These are phyloP conservation scores for Leishmania tarentolae DNA, from an alignment of 208 protist species.

Conservation along the genomic window DNA sequence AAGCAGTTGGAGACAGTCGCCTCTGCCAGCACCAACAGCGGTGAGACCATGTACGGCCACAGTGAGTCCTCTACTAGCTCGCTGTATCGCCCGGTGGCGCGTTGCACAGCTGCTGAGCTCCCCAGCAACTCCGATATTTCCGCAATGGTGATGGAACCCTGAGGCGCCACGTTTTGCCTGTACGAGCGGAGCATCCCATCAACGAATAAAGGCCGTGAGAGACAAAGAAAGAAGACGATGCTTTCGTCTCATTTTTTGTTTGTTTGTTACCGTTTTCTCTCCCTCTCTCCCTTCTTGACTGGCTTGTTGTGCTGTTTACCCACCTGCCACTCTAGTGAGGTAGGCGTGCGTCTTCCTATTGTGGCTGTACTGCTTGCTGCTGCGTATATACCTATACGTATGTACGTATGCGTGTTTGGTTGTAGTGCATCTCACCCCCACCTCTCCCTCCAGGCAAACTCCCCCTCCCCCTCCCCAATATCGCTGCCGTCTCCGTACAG, in stretches of 20 bases:
- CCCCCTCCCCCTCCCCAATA: background rate
- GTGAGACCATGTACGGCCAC: slow-evolving; percentile 24
- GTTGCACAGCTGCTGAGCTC: slow-evolving; percentile 27
- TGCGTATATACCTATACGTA: background rate
- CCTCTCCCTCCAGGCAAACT: background rate
- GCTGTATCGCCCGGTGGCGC: slow-evolving; percentile 9
- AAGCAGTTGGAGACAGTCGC: slow-evolving; percentile 13
- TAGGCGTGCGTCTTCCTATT: background rate
- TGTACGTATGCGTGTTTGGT: background rate
- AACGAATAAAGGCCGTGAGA: slow-evolving; percentile 12
- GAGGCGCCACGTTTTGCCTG: background rate
- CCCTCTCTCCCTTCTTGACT: slow-evolving; percentile 12
- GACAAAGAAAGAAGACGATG: background rate
- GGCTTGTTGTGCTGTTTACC: slow-evolving; percentile 10
- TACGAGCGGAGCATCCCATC: background rate
- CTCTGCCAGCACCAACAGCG: slow-evolving; percentile 26
- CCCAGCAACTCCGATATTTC: slow-evolving; percentile 27
- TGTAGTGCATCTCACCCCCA: background rate
- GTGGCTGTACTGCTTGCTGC: background rate
- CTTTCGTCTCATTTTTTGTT: slow-evolving; percentile 2
- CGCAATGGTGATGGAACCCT: slow-evolving; percentile 38
- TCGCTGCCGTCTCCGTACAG: background rate
- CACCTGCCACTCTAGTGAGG: background rate
- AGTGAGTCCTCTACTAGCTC: slow-evolving; percentile 17
- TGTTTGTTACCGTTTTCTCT: background rate